Percentiles rank a stretch among this genome's conserved stretches.
Conservation (phyloP, 768 basidiomycete genomes). For the Suillus clintonianus region DNA sequence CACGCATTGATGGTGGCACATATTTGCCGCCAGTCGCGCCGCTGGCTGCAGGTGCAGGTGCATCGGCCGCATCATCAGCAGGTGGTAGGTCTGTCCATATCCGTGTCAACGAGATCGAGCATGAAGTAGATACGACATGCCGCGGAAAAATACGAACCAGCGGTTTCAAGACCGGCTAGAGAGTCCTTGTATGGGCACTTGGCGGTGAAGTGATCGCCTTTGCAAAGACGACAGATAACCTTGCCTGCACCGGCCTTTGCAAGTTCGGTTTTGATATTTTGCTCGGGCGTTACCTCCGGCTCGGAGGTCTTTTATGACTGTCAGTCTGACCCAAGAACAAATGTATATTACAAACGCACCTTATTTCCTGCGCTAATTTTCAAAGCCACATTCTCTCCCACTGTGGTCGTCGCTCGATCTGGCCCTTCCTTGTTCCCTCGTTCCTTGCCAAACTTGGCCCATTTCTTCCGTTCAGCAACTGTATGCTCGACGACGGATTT, state of each 20-base stretch:
- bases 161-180: constrained; percentile 71
- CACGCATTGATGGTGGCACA: constrained; percentile 91
- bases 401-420: constrained; percentile 90
- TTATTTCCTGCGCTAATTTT: constrained; percentile 67
- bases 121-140: background rate
- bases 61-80: constrained; percentile 35
- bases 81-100: constrained; percentile 38
- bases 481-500: constrained; percentile 92
- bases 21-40: constrained; percentile 73
- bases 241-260: constrained; percentile 81
- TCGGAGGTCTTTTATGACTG: constrained; percentile 52
- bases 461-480: constrained; percentile 91
- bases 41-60: constrained; percentile 24
- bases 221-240: constrained; percentile 90
- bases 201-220: constrained; percentile 96
- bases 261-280: constrained; percentile 64
- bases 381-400: constrained; percentile 72
- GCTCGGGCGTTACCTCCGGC: constrained; percentile 64
- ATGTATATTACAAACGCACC: constrained; percentile 33
- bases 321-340: background rate
- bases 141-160: constrained; percentile 39
- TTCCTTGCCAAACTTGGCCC: constrained; percentile 93
- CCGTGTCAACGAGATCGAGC: background rate
- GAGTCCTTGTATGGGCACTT: constrained; percentile 99
- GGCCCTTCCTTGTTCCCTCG: constrained; percentile 86